Conservation (phyloP, 208 protist genomes). For the Paratrypanosoma confusum region DNA sequence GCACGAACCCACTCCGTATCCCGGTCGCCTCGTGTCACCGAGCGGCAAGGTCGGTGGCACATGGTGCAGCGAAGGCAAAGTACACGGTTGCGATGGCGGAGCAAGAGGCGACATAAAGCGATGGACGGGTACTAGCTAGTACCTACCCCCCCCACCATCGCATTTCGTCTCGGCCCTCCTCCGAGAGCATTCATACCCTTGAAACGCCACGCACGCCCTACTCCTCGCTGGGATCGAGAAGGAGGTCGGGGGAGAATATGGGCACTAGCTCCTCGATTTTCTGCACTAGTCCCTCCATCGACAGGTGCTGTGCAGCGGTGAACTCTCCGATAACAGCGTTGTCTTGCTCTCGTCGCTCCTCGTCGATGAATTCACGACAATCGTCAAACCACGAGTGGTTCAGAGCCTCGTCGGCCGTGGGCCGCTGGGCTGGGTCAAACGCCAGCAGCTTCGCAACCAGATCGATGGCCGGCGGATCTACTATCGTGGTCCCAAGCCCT, state of each 20-base stretch:
- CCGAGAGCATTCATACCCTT: no score
- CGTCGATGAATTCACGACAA: conserved; percentile 67
- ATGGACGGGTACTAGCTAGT: no score
- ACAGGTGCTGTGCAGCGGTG: conserved; percentile 37
- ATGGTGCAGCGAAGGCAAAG: no score
- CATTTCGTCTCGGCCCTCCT: no score
- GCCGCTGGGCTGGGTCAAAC: conserved; percentile 70
- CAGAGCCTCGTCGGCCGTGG: conserved; percentile 70
- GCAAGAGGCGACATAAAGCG: no score
- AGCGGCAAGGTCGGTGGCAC: no score
- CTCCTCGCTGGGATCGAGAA: conserved; percentile 38
- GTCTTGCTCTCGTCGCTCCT: conserved; percentile 60
- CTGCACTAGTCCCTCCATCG: conserved; percentile 33
- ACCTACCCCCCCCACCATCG: no score
- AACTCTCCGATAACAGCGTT: conserved; percentile 31
- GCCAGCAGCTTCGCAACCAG: conserved; percentile 62
- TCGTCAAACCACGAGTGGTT: conserved; percentile 75
- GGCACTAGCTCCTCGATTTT: conserved; percentile 74
- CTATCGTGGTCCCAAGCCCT: no score
- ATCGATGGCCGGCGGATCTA: conserved; percentile 42
- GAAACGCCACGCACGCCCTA: no score
- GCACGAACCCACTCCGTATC: no score
- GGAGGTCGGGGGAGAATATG: conserved; percentile 70
- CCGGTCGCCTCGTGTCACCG: no score
- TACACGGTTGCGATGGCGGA: no score